Evolutionary conservation across 2,329 filamentous ascomycete genomes (phyloP).

Genomic region (Neofusicoccum cordaticola): DNA sequence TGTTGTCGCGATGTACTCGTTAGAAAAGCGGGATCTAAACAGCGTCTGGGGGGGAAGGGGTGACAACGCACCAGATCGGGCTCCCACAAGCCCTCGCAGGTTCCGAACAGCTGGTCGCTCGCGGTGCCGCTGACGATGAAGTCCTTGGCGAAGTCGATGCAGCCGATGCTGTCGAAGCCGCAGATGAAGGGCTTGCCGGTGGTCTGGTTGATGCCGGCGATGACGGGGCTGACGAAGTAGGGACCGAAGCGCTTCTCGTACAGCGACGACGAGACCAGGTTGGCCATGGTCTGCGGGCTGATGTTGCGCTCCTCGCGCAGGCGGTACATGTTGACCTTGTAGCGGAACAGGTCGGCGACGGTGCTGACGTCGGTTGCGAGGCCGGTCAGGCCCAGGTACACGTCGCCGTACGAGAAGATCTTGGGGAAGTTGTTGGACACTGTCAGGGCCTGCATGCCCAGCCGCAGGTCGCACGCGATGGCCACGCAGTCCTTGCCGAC

Average conservation of each 20-base stretch:
- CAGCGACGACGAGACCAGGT: slow-evolving; percentile 79
- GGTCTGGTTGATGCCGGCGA: slow-evolving; percentile 92
- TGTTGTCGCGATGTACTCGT: slow-evolving; percentile 33
- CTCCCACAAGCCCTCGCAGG: slow-evolving; percentile 97
- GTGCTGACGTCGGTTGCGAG: slow-evolving; percentile 94
- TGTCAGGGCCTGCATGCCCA: slow-evolving; percentile 93
- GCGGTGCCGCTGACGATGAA: slow-evolving; percentile 98
- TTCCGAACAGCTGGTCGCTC: slow-evolving; percentile 96
- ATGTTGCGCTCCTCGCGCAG: slow-evolving; percentile 97
- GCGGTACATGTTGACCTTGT: slow-evolving; percentile 99
- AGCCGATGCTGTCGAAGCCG: slow-evolving; percentile 98
- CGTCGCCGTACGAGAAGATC: slow-evolving; percentile 95
- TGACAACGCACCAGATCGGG: slow-evolving; percentile 75
- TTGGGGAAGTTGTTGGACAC: slow-evolving; percentile 99
- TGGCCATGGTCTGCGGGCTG: slow-evolving; percentile 89
- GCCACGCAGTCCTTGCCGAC: slow-evolving; percentile 99
- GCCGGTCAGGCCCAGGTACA: slow-evolving; percentile 92
- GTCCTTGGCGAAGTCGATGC: slow-evolving; percentile 99
- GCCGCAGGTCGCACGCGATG: slow-evolving; percentile 97
- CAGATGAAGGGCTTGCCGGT: slow-evolving; percentile 96
- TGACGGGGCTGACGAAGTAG: slow-evolving; percentile 92
- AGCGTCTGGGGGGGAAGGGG: neutral
- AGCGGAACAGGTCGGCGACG: slow-evolving; percentile 94
- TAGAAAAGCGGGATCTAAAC: slow-evolving; percentile 16
- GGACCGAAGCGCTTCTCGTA: slow-evolving; percentile 97